These are phyloP conservation scores for Candida jianshihensis DNA, from an alignment of 805 yeast genomes.

Conservation along the genomic window DNA sequence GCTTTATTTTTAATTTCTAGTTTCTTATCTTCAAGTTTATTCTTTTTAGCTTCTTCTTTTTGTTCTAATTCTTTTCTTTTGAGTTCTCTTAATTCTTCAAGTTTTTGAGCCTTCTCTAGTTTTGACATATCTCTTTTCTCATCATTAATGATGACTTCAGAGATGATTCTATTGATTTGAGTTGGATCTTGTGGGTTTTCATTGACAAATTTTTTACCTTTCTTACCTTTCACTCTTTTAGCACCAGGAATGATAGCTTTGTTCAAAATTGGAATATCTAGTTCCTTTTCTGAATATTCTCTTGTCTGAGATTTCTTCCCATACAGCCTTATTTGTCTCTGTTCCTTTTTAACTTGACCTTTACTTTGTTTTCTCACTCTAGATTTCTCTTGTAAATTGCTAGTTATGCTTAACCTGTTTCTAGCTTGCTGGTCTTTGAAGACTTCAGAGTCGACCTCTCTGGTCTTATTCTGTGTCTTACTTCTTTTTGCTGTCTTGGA, in stretches of 20 bases:
- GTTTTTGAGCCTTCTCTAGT: constrained; percentile 79
- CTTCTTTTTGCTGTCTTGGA: constrained; percentile 53
- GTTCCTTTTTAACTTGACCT: constrained; percentile 54
- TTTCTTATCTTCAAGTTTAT: constrained; percentile 70
- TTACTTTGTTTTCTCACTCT: constrained; percentile 43
- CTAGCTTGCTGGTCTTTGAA: constrained; percentile 60
- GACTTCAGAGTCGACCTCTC: constrained; percentile 61
- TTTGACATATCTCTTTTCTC: constrained; percentile 81
- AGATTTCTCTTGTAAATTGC: constrained; percentile 44
- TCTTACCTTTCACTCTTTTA: constrained; percentile 70
- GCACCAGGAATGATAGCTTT: constrained; percentile 84
- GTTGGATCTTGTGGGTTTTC: constrained; percentile 51
- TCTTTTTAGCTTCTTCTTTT: constrained; percentile 64
- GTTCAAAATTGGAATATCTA: constrained; percentile 74
- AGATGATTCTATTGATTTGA: constrained; percentile 61
- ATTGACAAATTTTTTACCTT: constrained; percentile 72
- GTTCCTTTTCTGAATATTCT: constrained; percentile 64
- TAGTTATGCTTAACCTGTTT: constrained; percentile 45
- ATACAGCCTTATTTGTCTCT: constrained; percentile 55
- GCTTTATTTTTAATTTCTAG: constrained; percentile 69
- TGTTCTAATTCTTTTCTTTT: constrained; percentile 83
- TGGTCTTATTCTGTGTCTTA: constrained; percentile 42
- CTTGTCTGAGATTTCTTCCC: constrained; percentile 47
- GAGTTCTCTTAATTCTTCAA: constrained; percentile 84
- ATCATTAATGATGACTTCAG: constrained; percentile 72